Percentiles rank a stretch among this genome's conserved stretches.
These are phyloP conservation scores for Quercus phellos DNA, from an alignment of 331 rosid species.

Conservation along the genomic window DNA sequence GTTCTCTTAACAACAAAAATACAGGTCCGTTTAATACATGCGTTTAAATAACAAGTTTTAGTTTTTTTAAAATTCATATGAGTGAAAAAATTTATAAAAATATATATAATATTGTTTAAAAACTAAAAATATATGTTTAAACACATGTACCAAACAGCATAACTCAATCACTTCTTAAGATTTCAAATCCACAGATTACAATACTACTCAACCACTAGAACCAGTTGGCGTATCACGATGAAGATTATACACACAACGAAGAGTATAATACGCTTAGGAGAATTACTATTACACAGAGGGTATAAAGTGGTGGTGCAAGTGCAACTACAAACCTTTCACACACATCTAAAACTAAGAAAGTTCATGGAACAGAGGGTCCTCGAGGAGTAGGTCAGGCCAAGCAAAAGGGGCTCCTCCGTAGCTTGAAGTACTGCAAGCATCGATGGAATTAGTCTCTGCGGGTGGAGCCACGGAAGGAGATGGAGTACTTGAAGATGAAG, in stretches of 20 bases:
- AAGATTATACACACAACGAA: neutral
- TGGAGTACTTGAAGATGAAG: constrained; percentile 32
- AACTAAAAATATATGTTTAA: too few relatives aligned
- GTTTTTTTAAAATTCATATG: too few relatives aligned
- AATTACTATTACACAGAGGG: neutral
- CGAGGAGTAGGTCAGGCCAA: constrained; percentile 58
- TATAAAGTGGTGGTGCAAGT: neutral
- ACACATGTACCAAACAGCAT: too few relatives aligned
- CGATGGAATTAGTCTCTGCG: constrained; percentile 16
- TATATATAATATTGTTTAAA: too few relatives aligned
- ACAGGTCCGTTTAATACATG: too few relatives aligned
- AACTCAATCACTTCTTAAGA: neutral
- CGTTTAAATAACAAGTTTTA: too few relatives aligned
- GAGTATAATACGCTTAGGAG: neutral
- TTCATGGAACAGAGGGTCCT: constrained; percentile 47
- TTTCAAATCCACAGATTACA: neutral
- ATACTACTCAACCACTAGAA: neutral
- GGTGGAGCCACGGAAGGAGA: constrained; percentile 41
- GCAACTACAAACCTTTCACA: neutral
- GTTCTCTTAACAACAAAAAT: neutral
- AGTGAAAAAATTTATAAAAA: too few relatives aligned
- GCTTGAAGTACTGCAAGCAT: constrained; percentile 40
- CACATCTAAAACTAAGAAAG: constrained; percentile 23
- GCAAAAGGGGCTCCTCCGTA: constrained; percentile 35
- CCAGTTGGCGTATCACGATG: neutral